Base-by-base conservation (phyloP, 2,329 filamentous ascomycete genomes). In the Trichoderma sp. region DNA sequence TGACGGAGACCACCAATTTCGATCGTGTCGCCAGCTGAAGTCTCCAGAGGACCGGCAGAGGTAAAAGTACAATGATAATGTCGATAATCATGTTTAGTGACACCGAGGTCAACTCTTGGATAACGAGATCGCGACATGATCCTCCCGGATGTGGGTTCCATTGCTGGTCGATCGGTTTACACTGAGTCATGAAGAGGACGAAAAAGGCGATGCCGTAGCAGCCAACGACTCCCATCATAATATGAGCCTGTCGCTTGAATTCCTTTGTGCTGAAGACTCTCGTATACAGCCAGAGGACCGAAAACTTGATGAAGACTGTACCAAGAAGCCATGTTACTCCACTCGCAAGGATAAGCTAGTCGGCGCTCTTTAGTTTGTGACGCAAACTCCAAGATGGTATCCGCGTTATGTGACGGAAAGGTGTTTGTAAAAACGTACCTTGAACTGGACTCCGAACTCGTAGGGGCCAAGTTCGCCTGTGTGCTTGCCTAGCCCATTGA, bases 1-100 rank as follows among this genome's bases (percentile, higher is more conserved):
- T 76, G 43, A 73, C 68, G 29, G 70, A 76, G 59, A 80, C 73
- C 2, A 71, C 76, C 14, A 78, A 52, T 70, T 79, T 80, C 52
- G 80, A 81, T 13, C 78, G 77, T 31, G 73, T 67, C 0, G 77
- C 77, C 78, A 84, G 81, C 63, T 81, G 78, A 21, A 83, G 74
- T 14, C 78, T 77, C 81, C 81, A 83, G 0, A 83, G 77, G 73
- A 81, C 79, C 6, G 80, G 77, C 40, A 81, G 77, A 3, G 82
- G 82, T 11, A 83, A 77, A 47, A 78, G 76, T 24, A 83, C 74
- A 27, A 83, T 75, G 60, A 79, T 77, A 68, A 76, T 2, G 63
- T 79, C 77, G n/a, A 78, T 47, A 37, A 75, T 5, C 16, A 77
- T 58, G 63, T 78, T 78, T 21, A 75, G 68, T 5, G 69, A 70